Conservation (phyloP, 2,329 filamentous ascomycete species). For the Tolypocladium tropicale region DNA sequence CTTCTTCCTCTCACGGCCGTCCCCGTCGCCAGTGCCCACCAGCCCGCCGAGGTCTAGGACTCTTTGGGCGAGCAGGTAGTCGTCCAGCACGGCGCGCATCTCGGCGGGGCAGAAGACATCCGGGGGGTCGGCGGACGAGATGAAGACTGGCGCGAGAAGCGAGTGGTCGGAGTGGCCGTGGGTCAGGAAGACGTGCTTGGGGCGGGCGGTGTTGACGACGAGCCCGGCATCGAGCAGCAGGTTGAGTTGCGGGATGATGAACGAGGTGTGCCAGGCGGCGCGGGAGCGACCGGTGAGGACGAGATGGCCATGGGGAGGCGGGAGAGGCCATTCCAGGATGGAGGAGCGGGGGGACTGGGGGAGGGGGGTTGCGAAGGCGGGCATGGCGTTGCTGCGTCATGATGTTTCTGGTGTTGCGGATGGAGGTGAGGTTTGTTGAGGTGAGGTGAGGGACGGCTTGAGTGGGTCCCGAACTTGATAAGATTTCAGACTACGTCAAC, state of each 20-base stretch:
- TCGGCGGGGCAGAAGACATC: constrained; percentile 34
- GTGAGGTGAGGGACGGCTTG: no score
- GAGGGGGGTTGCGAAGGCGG: constrained; percentile 31
- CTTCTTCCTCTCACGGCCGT: constrained; percentile 2
- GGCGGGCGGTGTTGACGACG: constrained; percentile 31
- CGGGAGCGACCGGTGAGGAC: constrained; percentile 36
- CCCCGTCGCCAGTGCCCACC: constrained; percentile 12
- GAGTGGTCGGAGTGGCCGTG: constrained; percentile 39
- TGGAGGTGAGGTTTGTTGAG: not conserved
- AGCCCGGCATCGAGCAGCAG: constrained; percentile 38
- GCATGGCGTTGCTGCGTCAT: not conserved
- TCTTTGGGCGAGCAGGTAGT: constrained; percentile 28
- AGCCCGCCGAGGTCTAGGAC: constrained; percentile 31
- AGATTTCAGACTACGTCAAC: no score
- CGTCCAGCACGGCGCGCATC: constrained; percentile 27
- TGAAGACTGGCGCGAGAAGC: constrained; percentile 30
- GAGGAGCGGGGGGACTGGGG: constrained; percentile 31
- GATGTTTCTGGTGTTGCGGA: not conserved
- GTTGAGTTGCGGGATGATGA: constrained; percentile 38
- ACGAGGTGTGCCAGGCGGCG: constrained; percentile 41
- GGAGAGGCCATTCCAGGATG: constrained; percentile 35
- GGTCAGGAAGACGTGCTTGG: constrained; percentile 39
- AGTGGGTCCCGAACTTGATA: no score
- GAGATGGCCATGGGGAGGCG: constrained; percentile 28
- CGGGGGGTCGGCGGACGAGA: constrained; percentile 31